These are phyloP conservation scores for Penicillium glabrum DNA, from an alignment of 2,329 filamentous ascomycete species.

Conservation along the genomic window DNA sequence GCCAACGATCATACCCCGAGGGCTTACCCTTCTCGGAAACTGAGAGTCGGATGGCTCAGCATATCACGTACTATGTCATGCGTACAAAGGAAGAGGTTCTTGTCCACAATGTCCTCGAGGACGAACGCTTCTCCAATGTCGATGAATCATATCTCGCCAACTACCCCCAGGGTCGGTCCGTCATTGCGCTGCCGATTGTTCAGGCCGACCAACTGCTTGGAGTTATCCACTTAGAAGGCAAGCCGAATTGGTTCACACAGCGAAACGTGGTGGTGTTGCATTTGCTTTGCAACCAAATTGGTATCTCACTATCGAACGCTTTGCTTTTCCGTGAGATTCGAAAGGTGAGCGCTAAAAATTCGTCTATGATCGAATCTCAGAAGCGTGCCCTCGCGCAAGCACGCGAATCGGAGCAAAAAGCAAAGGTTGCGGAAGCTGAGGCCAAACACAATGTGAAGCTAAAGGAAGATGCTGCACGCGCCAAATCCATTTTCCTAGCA, in stretches of 20 bases:
- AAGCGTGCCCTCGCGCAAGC: constrained; percentile 63
- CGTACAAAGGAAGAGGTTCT: constrained; percentile 65
- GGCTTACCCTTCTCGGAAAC: constrained; percentile 58
- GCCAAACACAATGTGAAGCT: constrained; percentile 65
- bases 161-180: constrained; percentile 58
- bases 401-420: constrained; percentile 62
- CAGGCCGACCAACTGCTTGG: constrained; percentile 61
- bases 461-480: constrained; percentile 66
- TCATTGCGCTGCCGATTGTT: constrained; percentile 63
- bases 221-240: constrained; percentile 62
- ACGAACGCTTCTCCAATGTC: constrained; percentile 65
- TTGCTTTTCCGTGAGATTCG: constrained; percentile 62
- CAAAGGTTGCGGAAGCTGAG: constrained; percentile 63
- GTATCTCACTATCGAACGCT: constrained; percentile 64
- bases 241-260: constrained; percentile 65
- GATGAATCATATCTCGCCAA: constrained; percentile 55
- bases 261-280: constrained; percentile 53
- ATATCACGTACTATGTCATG: constrained; percentile 62
- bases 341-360: constrained; percentile 63
- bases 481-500: constrained; percentile 93
- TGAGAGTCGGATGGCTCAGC: constrained; percentile 60
- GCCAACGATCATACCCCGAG: constrained; percentile 53
- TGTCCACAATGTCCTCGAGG: constrained; percentile 62
- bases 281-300: constrained; percentile 64
- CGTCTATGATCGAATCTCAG: constrained; percentile 65